These are phyloP conservation scores for Alternaria sp. DNA, from an alignment of 2,329 filamentous ascomycete species.

Conservation along the genomic window DNA sequence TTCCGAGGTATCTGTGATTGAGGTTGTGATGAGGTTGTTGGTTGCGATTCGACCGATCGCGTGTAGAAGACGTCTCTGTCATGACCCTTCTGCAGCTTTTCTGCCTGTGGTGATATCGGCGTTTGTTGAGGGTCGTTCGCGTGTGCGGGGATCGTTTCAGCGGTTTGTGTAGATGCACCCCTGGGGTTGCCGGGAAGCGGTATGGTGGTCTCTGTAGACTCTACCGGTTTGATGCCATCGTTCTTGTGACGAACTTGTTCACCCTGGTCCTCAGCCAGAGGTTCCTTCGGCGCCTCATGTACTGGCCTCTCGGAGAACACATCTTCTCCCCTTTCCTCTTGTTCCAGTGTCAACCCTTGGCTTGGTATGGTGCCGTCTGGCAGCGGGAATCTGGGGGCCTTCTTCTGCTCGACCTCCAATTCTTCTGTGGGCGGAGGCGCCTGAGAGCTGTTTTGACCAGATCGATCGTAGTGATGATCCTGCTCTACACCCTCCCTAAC, in stretches of 20 bases:
- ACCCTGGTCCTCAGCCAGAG: constrained; percentile 37
- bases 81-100: constrained; percentile 46
- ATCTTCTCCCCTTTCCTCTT: constrained; percentile 42
- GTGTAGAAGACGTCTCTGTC: constrained; percentile 65
- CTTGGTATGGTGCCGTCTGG: constrained; percentile 60
- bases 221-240: constrained; percentile 44
- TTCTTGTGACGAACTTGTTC: constrained; percentile 16
- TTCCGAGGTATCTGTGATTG: constrained; percentile 62
- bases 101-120: constrained; percentile 22
- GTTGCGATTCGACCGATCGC: constrained; percentile 55
- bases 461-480: constrained; percentile 58
- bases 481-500: constrained; percentile 54
- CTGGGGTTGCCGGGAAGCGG: constrained; percentile 41
- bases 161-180: constrained; percentile 50
- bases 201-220: constrained; percentile 52
- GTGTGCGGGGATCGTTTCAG: constrained; percentile 61
- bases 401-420: constrained; percentile 55
- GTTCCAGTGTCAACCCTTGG: constrained; percentile 38
- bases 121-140: constrained; percentile 54
- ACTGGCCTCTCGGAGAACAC: constrained; percentile 39
- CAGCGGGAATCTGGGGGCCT: constrained; percentile 52
- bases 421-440: constrained; percentile 48
- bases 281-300: constrained; percentile 46
- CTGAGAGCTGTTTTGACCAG: constrained; percentile 49
- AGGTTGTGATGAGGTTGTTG: constrained; percentile 60